Conservation (phyloP, 2,329 filamentous ascomycete genomes). For the Ascochyta koolunga region DNA sequence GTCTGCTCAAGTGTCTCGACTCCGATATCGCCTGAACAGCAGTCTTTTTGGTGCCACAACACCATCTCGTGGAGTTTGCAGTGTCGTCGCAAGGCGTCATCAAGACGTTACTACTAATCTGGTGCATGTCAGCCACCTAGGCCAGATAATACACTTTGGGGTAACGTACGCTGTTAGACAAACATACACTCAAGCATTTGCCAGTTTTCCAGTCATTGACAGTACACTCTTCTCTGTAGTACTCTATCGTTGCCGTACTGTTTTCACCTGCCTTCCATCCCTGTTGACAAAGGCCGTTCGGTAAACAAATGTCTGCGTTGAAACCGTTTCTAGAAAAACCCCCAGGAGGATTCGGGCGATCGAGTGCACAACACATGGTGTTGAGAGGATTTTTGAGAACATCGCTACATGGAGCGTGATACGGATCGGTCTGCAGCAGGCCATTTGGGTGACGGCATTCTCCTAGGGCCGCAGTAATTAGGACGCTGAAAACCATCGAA, state of each 20-base stretch:
- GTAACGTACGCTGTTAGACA: constrained; percentile 6
- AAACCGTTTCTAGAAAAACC: not conserved
- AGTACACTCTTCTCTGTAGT: constrained; percentile 9
- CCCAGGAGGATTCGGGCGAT: constrained; percentile 1
- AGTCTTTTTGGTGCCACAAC: constrained; percentile 6
- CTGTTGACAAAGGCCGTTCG: constrained; percentile 6
- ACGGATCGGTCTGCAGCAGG: constrained; percentile 1
- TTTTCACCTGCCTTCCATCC: not conserved
- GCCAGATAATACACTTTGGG: too few relatives aligned
- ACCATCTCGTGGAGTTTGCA: constrained; percentile 8
- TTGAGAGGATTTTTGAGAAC: constrained; percentile 6
- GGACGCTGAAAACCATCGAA: not conserved
- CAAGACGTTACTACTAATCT: not conserved
- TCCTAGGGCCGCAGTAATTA: not conserved
- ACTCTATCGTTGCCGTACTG: not conserved
- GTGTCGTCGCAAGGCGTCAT: constrained; percentile 8
- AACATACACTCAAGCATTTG: constrained; percentile 7
- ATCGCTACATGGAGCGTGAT: constrained; percentile 7
- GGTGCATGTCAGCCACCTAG: not conserved
- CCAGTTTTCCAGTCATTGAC: constrained; percentile 2
- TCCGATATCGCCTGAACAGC: constrained; percentile 2
- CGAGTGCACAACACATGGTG: constrained; percentile 9
- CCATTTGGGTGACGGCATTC: constrained; percentile 11
- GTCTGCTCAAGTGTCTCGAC: constrained; percentile 5
- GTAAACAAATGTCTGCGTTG: not conserved